These are phyloP conservation scores for Aspergillus sp. DNA, from an alignment of 2,329 filamentous ascomycete genomes.

Conservation along the genomic window DNA sequence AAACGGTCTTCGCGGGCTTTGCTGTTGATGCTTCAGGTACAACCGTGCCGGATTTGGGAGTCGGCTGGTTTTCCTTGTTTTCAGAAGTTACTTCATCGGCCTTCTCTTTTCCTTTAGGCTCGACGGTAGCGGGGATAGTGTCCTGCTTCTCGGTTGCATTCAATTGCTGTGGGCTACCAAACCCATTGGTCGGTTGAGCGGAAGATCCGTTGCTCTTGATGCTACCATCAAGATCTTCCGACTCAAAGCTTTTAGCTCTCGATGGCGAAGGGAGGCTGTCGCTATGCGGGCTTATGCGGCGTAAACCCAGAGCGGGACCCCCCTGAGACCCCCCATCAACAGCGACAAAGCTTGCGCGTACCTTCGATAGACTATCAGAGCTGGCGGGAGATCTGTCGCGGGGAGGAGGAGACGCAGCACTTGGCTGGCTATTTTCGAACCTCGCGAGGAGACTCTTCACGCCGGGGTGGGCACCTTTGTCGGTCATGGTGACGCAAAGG, in stretches of 20 bases:
- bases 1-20: constrained; percentile 25
- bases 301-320: constrained; percentile 42
- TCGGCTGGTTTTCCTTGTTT: constrained; percentile 21
- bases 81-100: constrained; percentile 11
- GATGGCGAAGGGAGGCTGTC: constrained; percentile 29
- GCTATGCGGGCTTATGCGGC: constrained; percentile 39
- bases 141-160: constrained; percentile 16
- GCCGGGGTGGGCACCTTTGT: constrained; percentile 40
- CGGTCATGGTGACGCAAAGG: constrained; percentile 15
- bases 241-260: constrained; percentile 32
- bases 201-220: constrained; percentile 28
- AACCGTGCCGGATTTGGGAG: constrained; percentile 5
- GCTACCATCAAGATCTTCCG: constrained; percentile 30
- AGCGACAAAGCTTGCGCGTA: constrained; percentile 72
- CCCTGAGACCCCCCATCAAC: constrained; percentile 57
- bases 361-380: constrained; percentile 62
- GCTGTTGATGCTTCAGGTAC: constrained; percentile 12
- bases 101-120: constrained; percentile 2
- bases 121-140: constrained; percentile 6
- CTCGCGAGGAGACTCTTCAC: constrained; percentile 76
- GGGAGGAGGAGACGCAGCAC: constrained; percentile 61
- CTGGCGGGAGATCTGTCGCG: constrained; percentile 67
- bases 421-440: constrained; percentile 71
- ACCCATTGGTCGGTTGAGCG: constrained; percentile 25
- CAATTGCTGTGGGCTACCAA: constrained; percentile 14